Base-by-base conservation (phyloP, 2,329 filamentous ascomycete species). In the Exophiala sideris region DNA sequence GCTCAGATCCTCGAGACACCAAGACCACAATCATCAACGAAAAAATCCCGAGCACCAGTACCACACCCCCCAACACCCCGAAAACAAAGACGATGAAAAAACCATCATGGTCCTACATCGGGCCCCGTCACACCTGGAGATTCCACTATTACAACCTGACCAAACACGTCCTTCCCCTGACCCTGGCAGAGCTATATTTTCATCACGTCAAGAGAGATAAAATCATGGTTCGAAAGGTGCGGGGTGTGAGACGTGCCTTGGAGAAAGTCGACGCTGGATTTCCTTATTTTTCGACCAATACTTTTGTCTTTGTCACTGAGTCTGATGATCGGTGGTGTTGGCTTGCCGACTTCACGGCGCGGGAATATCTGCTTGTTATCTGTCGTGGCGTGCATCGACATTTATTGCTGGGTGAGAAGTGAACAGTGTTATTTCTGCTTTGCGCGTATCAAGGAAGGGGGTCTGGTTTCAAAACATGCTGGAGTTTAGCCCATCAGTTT, bases 281-380 rank as follows among this genome's bases (percentile, higher is more conserved):
- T 34, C 50, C 50, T 5, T 53, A 53, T 33, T 53, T 40, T 34
- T 34, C 33, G 7, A 32, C 21, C 18, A 33, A 36, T 11, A 53
- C 50, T 2, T 53, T 53, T 42, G 50, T 48, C 34, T 53, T 53
- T 34, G 50, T 32, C 7, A n/a, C 32, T 24, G 20, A 29, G 33
- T 5, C 6, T 21, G 35, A 18, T 6, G 7, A 29, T 10, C 32
- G 32, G 16, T 20, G n/a, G 18, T 7, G 10, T 9, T 14, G 16
- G 16, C 6, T 29, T 21, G 34, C 11, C 24, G 11, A 29, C 11
- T 39, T 46, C 24, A 52, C 32, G 7, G 24, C 49, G 12, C 11
- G 38, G 34, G 29, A 12, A 10, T 52, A 52, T 29, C 10, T 42
- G 18, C 41, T 20, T 12, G 18, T 45, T 11, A 45, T 52, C 21